A percentile compares a stretch with the other conserved stretches of the same genome.
These are phyloP conservation scores for Blastobotrys persicus DNA, from an alignment of 1,139 yeast genomes.

Conservation along the genomic window DNA sequence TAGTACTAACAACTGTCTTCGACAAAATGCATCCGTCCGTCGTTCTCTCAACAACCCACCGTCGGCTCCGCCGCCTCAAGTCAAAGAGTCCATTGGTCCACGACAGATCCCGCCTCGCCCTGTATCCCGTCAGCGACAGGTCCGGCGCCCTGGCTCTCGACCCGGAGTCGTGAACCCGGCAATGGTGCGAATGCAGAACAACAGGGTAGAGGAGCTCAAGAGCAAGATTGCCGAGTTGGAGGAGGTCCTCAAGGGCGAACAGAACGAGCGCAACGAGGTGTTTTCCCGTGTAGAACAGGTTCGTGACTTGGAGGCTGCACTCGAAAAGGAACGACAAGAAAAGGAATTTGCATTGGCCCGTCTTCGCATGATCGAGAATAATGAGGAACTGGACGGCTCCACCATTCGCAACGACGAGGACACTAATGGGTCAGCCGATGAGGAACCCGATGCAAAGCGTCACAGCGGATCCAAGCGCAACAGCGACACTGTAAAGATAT, in stretches of 20 bases:
- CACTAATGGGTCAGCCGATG: neutral
- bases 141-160: constrained; percentile 22
- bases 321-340: constrained; percentile 27
- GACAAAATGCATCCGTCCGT: neutral
- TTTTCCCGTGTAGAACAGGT: constrained; percentile 27
- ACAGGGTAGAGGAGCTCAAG: constrained; percentile 34
- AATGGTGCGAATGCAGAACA: constrained; percentile 14
- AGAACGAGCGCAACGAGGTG: constrained; percentile 30
- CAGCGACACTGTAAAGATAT: constrained; percentile 11
- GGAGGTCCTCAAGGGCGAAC: constrained; percentile 31
- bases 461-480: constrained; percentile 3
- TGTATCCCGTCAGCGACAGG: constrained; percentile 16
- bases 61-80: constrained; percentile 15
- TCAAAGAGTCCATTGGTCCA: neutral
- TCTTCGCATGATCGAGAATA: constrained; percentile 12
- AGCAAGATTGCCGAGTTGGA: constrained; percentile 34
- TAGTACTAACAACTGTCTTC: neutral
- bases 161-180: constrained; percentile 18
- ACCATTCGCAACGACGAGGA: constrained; percentile 1
- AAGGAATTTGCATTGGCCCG: constrained; percentile 22
- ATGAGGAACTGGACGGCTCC: constrained; percentile 6
- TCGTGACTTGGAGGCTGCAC: constrained; percentile 25
- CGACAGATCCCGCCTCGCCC: constrained; percentile 17
- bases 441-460: neutral
- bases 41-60: constrained; percentile 11